phyloP scores from a whole-genome alignment of 768 basidiomycete species.

The Tulasnella sp. region DNA sequence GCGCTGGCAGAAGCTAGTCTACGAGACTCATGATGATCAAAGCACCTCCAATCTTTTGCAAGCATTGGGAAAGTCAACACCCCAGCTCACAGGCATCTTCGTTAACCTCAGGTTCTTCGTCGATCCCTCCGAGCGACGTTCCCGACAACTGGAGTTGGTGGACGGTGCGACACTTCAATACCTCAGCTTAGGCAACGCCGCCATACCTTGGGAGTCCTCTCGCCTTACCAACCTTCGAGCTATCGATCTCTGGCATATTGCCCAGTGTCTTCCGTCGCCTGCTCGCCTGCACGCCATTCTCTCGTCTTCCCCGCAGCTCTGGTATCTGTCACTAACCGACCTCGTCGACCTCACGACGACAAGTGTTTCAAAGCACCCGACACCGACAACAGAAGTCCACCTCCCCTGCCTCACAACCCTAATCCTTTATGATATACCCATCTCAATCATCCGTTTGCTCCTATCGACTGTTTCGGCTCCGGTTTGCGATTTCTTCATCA shows the following conservation, averaged over 20 bases:
- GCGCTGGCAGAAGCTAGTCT: not conserved
- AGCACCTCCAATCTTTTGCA: not conserved
- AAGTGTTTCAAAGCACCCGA: not conserved
- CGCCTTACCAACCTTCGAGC: not conserved
- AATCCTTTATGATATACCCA: not conserved
- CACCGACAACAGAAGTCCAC: not conserved
- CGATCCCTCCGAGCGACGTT: not conserved
- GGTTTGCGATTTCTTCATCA: no score
- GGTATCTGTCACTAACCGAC: not conserved
- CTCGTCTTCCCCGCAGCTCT: not conserved
- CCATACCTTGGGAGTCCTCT: not conserved
- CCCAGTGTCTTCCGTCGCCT: not conserved
- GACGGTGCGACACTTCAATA: not conserved
- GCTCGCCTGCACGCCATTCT: not conserved
- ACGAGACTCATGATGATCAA: not conserved
- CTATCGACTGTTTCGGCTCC: no score
- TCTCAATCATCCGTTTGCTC: not conserved
- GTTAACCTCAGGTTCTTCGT: not conserved
- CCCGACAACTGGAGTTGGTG: not conserved
- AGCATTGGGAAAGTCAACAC: no score
- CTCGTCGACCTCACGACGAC: not conserved
- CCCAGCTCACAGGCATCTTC: not conserved
- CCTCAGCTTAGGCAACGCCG: not conserved
- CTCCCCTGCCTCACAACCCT: not conserved
- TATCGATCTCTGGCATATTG: not conserved